phyloP scores from a whole-genome alignment of 495 filamentous ascomycete species.

The Cladorrhinum samala region DNA sequence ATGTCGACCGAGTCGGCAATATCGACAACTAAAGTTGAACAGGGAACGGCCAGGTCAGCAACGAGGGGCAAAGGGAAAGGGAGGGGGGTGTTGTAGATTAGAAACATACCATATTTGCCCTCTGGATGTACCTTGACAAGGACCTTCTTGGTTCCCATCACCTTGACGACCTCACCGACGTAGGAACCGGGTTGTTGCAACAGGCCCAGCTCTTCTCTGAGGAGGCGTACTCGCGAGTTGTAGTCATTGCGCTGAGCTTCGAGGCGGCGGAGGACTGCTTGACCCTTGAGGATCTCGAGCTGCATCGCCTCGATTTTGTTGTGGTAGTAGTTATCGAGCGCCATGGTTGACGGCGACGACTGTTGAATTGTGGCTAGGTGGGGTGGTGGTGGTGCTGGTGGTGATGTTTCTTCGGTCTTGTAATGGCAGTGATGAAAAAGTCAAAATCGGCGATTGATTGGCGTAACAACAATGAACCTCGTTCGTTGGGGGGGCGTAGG shows the following conservation, averaged over 20 bases:
- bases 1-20: constrained; percentile 92
- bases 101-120: constrained; percentile 89
- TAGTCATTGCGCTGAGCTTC: constrained; percentile 99
- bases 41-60: constrained; percentile 9
- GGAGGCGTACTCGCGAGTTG: constrained; percentile 92
- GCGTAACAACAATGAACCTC: no score
- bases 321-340: constrained; percentile 97
- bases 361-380: constrained; percentile 8
- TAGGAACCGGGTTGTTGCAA: constrained; percentile 97
- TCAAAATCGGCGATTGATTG: no score
- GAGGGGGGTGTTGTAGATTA: not conserved
- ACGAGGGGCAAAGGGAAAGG: not conserved
- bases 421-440: no score
- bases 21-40: constrained; percentile 77
- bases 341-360: constrained; percentile 58
- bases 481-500: no score
- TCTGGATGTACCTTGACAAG: constrained; percentile 98
- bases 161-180: constrained; percentile 97
- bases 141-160: constrained; percentile 99
- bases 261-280: constrained; percentile 86
- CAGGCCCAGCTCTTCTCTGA: constrained; percentile 93
- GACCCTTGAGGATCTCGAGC: constrained; percentile 97
- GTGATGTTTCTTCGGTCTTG: not conserved
- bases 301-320: constrained; percentile 99
- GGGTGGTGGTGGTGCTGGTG: constrained; percentile 4